Evolutionary conservation across 208 protist genomes (phyloP).

Genomic region (Acanthamoeba royreba): DNA sequence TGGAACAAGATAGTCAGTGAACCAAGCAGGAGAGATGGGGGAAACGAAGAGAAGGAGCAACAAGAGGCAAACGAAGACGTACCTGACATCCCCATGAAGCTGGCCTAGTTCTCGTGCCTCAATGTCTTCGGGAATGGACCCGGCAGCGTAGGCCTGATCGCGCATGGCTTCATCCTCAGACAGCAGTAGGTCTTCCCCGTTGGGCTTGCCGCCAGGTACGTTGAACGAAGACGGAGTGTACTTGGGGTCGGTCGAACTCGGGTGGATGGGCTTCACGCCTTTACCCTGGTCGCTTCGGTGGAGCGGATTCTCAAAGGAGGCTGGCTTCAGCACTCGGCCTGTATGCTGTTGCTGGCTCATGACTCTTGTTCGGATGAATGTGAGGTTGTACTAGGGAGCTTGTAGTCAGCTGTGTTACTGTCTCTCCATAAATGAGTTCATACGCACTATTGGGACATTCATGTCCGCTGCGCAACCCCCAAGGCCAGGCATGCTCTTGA

Average conservation of each 20-base stretch:
- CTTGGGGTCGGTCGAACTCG: neutral
- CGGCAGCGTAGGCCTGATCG: neutral
- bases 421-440: too few species aligned
- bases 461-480: too few species aligned
- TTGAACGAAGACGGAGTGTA: neutral
- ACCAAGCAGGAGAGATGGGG: neutral
- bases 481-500: too few species aligned
- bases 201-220: neutral
- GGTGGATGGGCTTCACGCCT: constrained; percentile 13
- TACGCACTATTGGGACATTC: too few species aligned
- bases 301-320: neutral
- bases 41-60: neutral
- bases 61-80: neutral
- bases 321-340: neutral
- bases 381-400: too few species aligned
- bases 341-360: neutral
- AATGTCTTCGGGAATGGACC: neutral
- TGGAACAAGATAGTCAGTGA: neutral
- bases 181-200: neutral
- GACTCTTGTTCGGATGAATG: too few species aligned
- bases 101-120: constrained; percentile 12
- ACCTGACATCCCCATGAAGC: neutral
- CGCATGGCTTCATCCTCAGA: neutral
- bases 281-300: neutral
- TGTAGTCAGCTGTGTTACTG: too few species aligned